Base-by-base conservation (phyloP, 2,329 filamentous ascomycete species). In the Cladosporium austrohemisphaericum region DNA sequence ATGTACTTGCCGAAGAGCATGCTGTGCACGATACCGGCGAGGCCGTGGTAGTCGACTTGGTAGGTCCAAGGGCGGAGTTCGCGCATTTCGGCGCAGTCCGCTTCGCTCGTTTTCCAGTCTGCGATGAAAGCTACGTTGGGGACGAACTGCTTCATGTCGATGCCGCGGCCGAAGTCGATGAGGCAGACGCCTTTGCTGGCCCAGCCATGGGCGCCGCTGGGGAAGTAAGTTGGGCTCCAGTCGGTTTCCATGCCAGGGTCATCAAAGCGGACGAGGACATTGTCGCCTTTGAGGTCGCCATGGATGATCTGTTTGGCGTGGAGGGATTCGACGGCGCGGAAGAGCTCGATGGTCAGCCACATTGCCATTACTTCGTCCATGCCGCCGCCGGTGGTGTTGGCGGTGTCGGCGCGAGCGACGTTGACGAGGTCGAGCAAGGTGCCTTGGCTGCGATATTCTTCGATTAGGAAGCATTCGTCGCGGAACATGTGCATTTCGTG, bases 351-450 rank as follows among this genome's bases (percentile, higher is more conserved):
- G 6, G 88, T 79, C 71, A 97, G 95, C 75, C 96, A 97, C 89
- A 97, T 96, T 59, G 87, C 88, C 2, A 97, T 75, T 40, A 79
- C 77, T 69, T 98, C 93, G 59, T 98, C 93, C 79, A 98, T 88
- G 13, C 86, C 84, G 2, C 83, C 83, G 22, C 67, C 71, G 16
- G 73, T 70, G 22, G 83, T 83, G 36, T 68, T 71, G 26, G 74
- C 70, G 26, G 66, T 68, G 35, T 66, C 63, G 14, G 80, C 77
- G 33, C 87, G 83, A 57, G 92, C 86, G 55, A 86, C 75, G 68
- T 98, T 98, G 68, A 98, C 84, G 1, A 97, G 81, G 62, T 97
- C 92, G n/a, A 98, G 82, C 3, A 98, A 75, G 0, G 93, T 96
- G 49, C 93, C 93, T 71, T 97, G 87, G 26, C 88, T 82, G 55